phyloP scores from a whole-genome alignment of 2,329 filamentous ascomycete genomes.

The Pseudocercospora macadamiae region DNA sequence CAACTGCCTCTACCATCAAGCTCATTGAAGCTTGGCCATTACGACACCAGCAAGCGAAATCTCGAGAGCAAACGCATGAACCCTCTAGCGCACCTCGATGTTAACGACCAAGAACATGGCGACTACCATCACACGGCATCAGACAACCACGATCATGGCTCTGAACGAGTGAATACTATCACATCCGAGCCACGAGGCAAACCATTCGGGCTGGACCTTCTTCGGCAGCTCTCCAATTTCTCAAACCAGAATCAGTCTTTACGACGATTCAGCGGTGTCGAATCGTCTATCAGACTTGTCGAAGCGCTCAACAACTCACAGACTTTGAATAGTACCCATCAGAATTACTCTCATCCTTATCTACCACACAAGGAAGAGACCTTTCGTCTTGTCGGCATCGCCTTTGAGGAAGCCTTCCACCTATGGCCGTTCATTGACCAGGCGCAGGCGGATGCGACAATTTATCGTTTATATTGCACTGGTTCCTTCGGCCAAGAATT shows the following conservation, averaged over 20 bases:
- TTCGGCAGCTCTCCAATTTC: slow-evolving; percentile 24
- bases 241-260: slow-evolving; percentile 15
- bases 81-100: too few relatives aligned
- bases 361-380: slow-evolving; percentile 15
- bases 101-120: too few relatives aligned
- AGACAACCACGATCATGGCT: neutral
- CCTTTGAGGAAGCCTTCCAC: slow-evolving; percentile 22
- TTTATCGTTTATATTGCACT: slow-evolving; percentile 24
- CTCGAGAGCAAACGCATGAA: too few relatives aligned
- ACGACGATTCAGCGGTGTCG: neutral
- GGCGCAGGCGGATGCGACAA: slow-evolving; percentile 15
- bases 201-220: slow-evolving; percentile 22
- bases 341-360: neutral
- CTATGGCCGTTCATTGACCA: slow-evolving; percentile 26
- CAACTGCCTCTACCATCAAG: neutral
- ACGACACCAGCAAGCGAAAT: too few relatives aligned
- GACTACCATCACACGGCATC: neutral
- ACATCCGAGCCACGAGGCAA: slow-evolving; percentile 26
- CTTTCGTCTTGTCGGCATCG: slow-evolving; percentile 16
- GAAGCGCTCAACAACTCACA: slow-evolving; percentile 22
- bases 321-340: slow-evolving; percentile 1
- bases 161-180: slow-evolving; percentile 15
- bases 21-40: neutral
- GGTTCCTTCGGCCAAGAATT: slow-evolving; percentile 19
- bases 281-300: slow-evolving; percentile 21